phyloP scores from a whole-genome alignment of 2,329 filamentous ascomycete species.

The Septoria linicola region DNA sequence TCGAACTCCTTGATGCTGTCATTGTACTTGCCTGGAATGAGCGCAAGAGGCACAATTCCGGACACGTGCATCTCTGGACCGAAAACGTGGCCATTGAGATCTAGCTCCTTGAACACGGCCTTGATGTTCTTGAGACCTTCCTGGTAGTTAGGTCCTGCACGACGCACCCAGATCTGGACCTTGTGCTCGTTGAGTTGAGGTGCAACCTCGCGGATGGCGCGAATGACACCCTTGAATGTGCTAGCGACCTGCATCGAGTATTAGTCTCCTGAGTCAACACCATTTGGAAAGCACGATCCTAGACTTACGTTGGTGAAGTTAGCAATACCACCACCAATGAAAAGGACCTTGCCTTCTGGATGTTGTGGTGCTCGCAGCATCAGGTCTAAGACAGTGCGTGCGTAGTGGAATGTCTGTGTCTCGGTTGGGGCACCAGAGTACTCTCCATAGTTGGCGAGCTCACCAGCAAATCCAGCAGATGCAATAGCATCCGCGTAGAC shows the following conservation, averaged over 20 bases:
- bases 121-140: slow-evolving; percentile 99
- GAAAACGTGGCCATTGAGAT: slow-evolving; percentile 90
- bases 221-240: slow-evolving; percentile 99
- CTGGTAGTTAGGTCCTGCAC: slow-evolving; percentile 96
- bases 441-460: slow-evolving; percentile 99
- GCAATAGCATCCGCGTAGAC: slow-evolving; percentile 99
- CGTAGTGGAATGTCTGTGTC: slow-evolving; percentile 99
- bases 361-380: slow-evolving; percentile 87
- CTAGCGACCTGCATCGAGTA: slow-evolving; percentile 62
- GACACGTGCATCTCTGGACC: slow-evolving; percentile 84
- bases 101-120: slow-evolving; percentile 87
- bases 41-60: slow-evolving; percentile 91
- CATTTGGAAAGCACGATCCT: not conserved
- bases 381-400: slow-evolving; percentile 91
- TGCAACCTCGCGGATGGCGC: slow-evolving; percentile 86
- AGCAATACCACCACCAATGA: slow-evolving; percentile 99
- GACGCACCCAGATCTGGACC: slow-evolving; percentile 92
- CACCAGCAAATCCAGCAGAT: slow-evolving; percentile 88
- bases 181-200: slow-evolving; percentile 90
- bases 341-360: slow-evolving; percentile 94
- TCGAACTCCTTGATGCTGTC: slow-evolving; percentile 62
- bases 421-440: slow-evolving; percentile 99
- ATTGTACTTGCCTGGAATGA: slow-evolving; percentile 60
- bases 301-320: slow-evolving; percentile 91
- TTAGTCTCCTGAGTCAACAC: slow-evolving; percentile 16